Evolutionary conservation across 2,329 filamentous ascomycete genomes (phyloP).

Genomic region (Rosellinia necatrix): DNA sequence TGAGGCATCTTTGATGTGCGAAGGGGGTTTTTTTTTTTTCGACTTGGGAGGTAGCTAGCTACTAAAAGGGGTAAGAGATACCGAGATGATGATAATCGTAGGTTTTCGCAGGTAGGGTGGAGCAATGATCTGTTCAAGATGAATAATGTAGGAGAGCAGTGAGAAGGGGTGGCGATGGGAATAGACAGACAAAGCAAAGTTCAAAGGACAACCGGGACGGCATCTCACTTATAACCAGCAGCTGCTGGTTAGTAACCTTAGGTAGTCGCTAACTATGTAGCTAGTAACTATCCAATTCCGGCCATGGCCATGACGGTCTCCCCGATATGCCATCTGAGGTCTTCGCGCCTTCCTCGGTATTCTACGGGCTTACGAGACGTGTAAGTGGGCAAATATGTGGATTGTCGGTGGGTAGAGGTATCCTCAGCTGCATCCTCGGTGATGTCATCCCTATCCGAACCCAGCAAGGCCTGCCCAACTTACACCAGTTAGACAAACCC

Average conservation of each 20-base stretch:
- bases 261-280: no score
- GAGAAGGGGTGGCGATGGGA: neutral
- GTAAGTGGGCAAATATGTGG: conserved; percentile 38
- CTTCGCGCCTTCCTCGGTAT: conserved; percentile 10
- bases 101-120: no score
- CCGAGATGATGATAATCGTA: neutral
- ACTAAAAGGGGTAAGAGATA: neutral
- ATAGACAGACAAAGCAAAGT: neutral
- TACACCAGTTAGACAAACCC: no score
- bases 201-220: neutral
- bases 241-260: no score
- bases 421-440: conserved; percentile 17
- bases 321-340: neutral
- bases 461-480: conserved; percentile 28
- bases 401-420: conserved; percentile 19
- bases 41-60: neutral
- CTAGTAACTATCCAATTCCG: neutral
- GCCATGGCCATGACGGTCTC: neutral
- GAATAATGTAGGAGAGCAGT: neutral
- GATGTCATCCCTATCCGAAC: conserved; percentile 24
- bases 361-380: conserved; percentile 11
- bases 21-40: neutral
- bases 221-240: conserved; percentile 17
- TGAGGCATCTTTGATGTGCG: conserved; percentile 58
- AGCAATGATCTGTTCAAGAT: neutral